These are phyloP conservation scores for Teratosphaeria pseudoeucalypti DNA, from an alignment of 2,329 filamentous ascomycete genomes.

Conservation along the genomic window DNA sequence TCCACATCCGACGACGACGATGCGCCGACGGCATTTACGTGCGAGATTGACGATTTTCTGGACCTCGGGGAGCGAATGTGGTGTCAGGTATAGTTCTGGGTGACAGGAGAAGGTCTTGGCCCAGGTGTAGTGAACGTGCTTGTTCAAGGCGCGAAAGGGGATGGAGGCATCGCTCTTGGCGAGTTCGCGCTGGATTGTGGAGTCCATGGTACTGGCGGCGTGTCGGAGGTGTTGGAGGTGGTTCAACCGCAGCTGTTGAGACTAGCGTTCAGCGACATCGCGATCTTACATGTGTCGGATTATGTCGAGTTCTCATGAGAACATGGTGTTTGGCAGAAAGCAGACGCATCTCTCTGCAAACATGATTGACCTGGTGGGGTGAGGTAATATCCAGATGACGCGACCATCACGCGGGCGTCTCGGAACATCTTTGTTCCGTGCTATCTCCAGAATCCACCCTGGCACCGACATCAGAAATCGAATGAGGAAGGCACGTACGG, in stretches of 20 bases:
- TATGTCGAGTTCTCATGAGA: background rate
- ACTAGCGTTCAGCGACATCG: background rate
- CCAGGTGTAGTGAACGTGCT: constrained; percentile 84
- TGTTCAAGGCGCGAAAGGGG: constrained; percentile 63
- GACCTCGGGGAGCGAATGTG: constrained; percentile 67
- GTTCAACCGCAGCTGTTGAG: background rate
- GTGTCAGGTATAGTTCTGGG: constrained; percentile 85
- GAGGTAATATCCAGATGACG: background rate
- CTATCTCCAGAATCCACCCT: too few species aligned
- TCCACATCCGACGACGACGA: constrained; percentile 79
- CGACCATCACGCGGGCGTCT: background rate
- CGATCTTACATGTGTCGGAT: background rate
- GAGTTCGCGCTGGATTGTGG: constrained; percentile 42
- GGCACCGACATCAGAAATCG: too few species aligned
- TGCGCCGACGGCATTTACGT: constrained; percentile 64
- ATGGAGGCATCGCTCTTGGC: constrained; percentile 50
- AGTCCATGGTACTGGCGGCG: background rate
- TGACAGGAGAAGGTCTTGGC: constrained; percentile 81
- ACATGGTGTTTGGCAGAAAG: background rate
- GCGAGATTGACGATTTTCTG: constrained; percentile 75
- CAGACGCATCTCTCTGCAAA: background rate
- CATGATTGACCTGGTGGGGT: background rate
- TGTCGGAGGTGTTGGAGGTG: background rate
- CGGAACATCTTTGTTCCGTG: too few species aligned
- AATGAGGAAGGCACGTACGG: too few species aligned